Percentiles rank a stretch among this genome's conserved stretches.
These are phyloP conservation scores for Ajuga reptans DNA, from an alignment of 305 asterid genomes.

Conservation along the genomic window DNA sequence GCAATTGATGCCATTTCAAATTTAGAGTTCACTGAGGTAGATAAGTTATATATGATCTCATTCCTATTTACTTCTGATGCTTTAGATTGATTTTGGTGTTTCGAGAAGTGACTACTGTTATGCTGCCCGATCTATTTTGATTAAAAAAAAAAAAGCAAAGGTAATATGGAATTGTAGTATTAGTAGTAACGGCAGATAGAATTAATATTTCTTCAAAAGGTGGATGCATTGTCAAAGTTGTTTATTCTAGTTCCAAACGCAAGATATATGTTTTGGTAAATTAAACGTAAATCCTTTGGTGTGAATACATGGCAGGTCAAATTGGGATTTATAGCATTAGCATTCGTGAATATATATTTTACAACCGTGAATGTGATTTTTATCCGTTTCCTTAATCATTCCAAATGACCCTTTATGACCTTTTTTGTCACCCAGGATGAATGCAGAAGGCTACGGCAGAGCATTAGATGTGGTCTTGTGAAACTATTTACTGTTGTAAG, in stretches of 20 bases:
- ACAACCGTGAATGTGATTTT: background rate
- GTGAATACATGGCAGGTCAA: constrained; percentile 13
- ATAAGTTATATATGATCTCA: background rate
- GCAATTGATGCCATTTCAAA: constrained; percentile 73
- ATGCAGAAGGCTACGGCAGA: constrained; percentile 74
- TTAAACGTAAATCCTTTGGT: background rate
- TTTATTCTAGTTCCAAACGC: constrained; percentile 4
- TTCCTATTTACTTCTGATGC: constrained; percentile 9
- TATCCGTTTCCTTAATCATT: constrained; percentile 2
- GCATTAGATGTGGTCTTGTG: constrained; percentile 73
- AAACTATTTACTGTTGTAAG: constrained; percentile 72
- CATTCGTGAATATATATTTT: background rate
- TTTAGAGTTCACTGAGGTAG: constrained; percentile 84
- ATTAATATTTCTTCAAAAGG: background rate
- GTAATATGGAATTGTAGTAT: background rate
- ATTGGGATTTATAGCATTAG: background rate
- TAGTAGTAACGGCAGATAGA: background rate
- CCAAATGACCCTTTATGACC: background rate
- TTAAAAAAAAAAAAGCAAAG: background rate
- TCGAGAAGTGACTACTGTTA: background rate
- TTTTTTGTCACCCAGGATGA: constrained; percentile 51
- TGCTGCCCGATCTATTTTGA: background rate
- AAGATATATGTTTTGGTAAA: background rate
- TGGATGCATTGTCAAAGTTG: background rate
- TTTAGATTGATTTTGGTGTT: constrained; percentile 12